Evolutionary conservation across 2,329 filamentous ascomycete genomes (phyloP).

Genomic region (Stagonosporopsis cucurbitacearum): DNA sequence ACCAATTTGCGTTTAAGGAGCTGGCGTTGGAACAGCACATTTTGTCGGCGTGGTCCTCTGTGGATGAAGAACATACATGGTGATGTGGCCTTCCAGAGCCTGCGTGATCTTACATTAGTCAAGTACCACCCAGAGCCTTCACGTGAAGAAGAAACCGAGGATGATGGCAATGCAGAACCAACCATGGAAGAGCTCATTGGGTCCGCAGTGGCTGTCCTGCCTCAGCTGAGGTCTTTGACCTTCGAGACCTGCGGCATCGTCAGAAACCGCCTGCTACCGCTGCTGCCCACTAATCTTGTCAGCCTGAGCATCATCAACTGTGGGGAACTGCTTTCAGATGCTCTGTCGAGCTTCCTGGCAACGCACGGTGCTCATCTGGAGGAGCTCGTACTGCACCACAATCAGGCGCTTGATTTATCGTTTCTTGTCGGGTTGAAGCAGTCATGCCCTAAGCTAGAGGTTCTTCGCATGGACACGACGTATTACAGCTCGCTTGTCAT

Average conservation of each 20-base stretch:
- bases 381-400: conserved; percentile 75
- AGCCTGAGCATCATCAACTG: conserved; percentile 81
- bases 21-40: conserved; percentile 64
- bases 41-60: conserved; percentile 45
- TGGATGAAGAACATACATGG: conserved; percentile 57
- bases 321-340: conserved; percentile 72
- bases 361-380: conserved; percentile 72
- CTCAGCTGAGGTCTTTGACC: conserved; percentile 69
- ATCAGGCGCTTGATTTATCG: conserved; percentile 75
- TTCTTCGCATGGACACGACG: conserved; percentile 77
- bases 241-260: conserved; percentile 79
- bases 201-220: conserved; percentile 63
- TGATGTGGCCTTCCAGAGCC: conserved; percentile 46
- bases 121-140: conserved; percentile 40
- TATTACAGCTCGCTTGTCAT: conserved; percentile 75
- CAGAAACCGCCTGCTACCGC: conserved; percentile 70
- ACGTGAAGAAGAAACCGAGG: conserved; percentile 21
- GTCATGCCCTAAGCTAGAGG: conserved; percentile 73
- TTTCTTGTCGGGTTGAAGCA: conserved; percentile 72
- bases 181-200: conserved; percentile 54
- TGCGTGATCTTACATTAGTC: conserved; percentile 44
- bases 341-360: conserved; percentile 69
- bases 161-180: conserved; percentile 23
- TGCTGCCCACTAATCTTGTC: conserved; percentile 70
- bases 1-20: conserved; percentile 54